Percentiles rank a stretch among this genome's conserved stretches.
Conservation (phyloP, 345 rosid genomes). For the Pugionium cornutum region DNA sequence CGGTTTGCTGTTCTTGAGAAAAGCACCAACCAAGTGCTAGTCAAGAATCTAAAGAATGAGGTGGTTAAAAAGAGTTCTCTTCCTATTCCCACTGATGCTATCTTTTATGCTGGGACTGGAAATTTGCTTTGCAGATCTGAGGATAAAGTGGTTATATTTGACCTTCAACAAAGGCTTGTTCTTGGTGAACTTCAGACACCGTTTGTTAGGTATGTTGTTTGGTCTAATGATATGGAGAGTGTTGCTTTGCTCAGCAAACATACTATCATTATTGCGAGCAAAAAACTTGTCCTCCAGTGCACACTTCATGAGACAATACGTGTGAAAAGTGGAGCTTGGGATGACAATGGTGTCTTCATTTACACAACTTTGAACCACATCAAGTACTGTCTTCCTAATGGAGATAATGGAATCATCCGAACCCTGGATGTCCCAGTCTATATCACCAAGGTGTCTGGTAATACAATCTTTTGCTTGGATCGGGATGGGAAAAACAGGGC, state of each 20-base stretch:
- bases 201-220: conserved; percentile 71
- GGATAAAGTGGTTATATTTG: conserved; percentile 86
- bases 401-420: conserved; percentile 84
- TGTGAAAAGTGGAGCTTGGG: conserved; percentile 98
- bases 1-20: conserved; percentile 96
- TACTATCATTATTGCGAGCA: conserved; percentile 81
- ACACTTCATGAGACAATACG: conserved; percentile 94
- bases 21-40: conserved; percentile 79
- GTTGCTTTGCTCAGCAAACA: conserved; percentile 97
- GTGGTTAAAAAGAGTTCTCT: conserved; percentile 76
- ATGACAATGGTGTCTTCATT: conserved; percentile 62
- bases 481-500: conserved; percentile 80
- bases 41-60: conserved; percentile 88
- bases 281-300: conserved; percentile 85
- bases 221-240: conserved; percentile 96
- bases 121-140: conserved; percentile 87
- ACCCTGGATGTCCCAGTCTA: conserved; percentile 90
- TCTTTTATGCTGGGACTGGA: conserved; percentile 95
- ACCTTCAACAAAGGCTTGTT: conserved; percentile 90
- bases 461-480: conserved; percentile 78
- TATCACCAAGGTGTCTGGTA: conserved; percentile 76
- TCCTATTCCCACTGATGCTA: conserved; percentile 76
- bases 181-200: conserved; percentile 90
- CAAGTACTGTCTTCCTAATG: conserved; percentile 95
- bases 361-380: conserved; percentile 43